A percentile compares a stretch with the other conserved stretches of the same genome.
These are phyloP conservation scores for Ceratocystis harringtonii DNA, from an alignment of 2,329 filamentous ascomycete genomes.

Conservation along the genomic window DNA sequence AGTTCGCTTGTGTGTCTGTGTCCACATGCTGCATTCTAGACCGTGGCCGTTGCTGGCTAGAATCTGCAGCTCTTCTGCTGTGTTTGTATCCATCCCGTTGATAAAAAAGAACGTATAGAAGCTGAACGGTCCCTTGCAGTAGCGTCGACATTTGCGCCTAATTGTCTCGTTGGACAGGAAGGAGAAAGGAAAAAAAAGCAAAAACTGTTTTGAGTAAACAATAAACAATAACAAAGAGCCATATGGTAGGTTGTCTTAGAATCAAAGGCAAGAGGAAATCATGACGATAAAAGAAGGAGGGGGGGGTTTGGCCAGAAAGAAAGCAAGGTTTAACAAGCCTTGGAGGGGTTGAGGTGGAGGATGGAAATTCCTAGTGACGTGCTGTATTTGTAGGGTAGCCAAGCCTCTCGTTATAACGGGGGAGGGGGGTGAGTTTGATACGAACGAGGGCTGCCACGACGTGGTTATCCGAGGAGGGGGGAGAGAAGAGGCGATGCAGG, in stretches of 20 bases:
- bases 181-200: neutral
- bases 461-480: neutral
- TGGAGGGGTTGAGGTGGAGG: neutral
- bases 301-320: neutral
- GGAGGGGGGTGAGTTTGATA: neutral
- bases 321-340: neutral
- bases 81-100: neutral
- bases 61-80: neutral
- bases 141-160: neutral
- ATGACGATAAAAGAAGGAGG: neutral
- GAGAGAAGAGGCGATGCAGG: neutral
- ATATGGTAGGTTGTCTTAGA: neutral
- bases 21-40: neutral
- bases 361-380: neutral
- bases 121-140: conserved; percentile 4
- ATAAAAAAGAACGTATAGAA: neutral
- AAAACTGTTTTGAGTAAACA: neutral
- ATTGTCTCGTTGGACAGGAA: neutral
- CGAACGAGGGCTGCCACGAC: neutral
- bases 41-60: neutral
- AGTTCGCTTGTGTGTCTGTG: neutral
- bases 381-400: neutral
- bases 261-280: neutral
- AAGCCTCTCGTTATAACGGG: neutral
- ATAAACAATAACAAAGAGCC: neutral